Evolutionary conservation across 139 green algal genomes (phyloP).

Genomic region (Ettlia oleoabundans): DNA sequence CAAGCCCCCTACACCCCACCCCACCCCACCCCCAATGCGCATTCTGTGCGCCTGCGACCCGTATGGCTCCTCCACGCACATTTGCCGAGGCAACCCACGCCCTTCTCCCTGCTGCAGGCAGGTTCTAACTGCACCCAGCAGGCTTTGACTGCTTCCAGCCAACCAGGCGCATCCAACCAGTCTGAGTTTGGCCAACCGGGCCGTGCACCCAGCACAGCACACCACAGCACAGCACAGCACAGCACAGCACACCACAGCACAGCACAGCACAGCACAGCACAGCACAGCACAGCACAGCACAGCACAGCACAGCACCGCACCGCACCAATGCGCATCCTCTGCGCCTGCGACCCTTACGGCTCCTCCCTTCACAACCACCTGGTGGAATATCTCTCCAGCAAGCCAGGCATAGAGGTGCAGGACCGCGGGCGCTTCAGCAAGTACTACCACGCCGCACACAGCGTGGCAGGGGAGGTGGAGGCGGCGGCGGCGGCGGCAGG

Average conservation of each 20-base stretch:
- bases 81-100: too few species aligned
- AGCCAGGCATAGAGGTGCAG: neutral
- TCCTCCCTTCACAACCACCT: neutral
- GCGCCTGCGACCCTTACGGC: neutral
- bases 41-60: too few species aligned
- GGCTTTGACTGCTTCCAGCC: neutral
- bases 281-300: conserved; percentile 40
- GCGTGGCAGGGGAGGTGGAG: neutral
- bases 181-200: neutral
- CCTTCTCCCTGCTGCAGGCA: too few species aligned
- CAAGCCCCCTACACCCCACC: too few species aligned
- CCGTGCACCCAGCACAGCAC: conserved; percentile 36
- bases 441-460: conserved; percentile 22
- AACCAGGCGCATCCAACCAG: neutral
- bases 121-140: too few species aligned
- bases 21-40: too few species aligned
- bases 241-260: conserved; percentile 45
- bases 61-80: too few species aligned
- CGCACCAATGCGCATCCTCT: neutral
- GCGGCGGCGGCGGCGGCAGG: neutral
- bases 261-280: conserved; percentile 39
- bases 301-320: neutral
- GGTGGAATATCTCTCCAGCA: neutral
- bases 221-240: conserved; percentile 44
- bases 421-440: neutral